Conservation (phyloP, 2,329 filamentous ascomycete genomes). For the Chrysosporium keratinophilum region DNA sequence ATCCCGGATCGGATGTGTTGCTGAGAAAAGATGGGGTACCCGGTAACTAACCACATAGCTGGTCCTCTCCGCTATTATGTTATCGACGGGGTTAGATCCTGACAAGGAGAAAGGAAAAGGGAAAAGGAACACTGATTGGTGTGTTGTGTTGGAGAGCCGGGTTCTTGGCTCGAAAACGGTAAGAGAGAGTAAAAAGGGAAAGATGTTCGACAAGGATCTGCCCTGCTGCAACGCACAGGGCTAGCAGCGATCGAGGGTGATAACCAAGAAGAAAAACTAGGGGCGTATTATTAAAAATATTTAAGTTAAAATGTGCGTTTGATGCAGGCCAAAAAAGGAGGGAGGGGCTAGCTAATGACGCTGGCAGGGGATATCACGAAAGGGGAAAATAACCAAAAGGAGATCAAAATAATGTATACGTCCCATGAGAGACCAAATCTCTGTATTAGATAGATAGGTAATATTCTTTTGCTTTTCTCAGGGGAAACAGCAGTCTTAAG, state of each 20-base stretch:
- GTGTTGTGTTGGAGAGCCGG: too few species aligned
- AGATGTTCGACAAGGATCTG: too few species aligned
- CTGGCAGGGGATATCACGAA: neutral
- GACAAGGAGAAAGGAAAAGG: too few species aligned
- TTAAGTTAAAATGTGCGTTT: neutral
- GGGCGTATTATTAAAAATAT: neutral
- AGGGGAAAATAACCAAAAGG: neutral
- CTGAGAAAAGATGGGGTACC: too few species aligned
- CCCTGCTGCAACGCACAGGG: too few species aligned
- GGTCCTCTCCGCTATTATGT: too few species aligned
- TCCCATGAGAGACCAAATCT: neutral
- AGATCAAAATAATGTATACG: neutral
- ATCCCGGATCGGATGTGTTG: too few species aligned
- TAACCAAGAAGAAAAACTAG: neutral
- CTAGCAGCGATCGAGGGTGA: neutral
- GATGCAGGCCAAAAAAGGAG: neutral
- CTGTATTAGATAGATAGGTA: slow-evolving; percentile 2
- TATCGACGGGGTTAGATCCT: too few species aligned
- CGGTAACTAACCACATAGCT: too few species aligned
- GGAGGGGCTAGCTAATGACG: neutral
- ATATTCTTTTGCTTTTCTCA: slow-evolving; percentile 4
- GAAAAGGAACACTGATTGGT: too few species aligned
- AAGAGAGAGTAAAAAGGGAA: neutral
- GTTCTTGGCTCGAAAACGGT: neutral
- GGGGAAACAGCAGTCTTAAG: neutral